phyloP scores from a whole-genome alignment of 805 yeast genomes.

The Teunomyces pallodes region DNA sequence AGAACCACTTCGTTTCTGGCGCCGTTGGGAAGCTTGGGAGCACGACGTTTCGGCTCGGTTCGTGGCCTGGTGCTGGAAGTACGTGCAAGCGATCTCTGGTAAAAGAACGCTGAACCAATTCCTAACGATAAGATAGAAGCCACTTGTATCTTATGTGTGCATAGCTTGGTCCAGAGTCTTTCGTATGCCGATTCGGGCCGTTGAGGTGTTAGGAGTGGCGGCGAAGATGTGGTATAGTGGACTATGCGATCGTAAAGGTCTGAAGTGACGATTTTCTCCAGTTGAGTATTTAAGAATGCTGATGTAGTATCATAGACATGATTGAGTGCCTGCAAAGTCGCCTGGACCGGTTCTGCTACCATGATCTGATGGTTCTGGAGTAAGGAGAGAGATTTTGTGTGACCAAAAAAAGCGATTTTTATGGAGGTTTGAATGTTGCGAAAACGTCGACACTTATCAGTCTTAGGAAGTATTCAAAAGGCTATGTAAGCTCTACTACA shows the following conservation, averaged over 20 bases:
- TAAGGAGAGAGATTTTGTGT: not conserved
- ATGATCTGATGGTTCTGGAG: conserved; percentile 13
- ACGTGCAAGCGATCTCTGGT: not conserved
- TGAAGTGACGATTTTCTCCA: conserved; percentile 19
- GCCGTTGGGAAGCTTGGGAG: conserved; percentile 62
- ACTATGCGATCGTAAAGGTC: conserved; percentile 11
- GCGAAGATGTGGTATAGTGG: conserved; percentile 4
- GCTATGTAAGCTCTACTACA: too few species aligned
- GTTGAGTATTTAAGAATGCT: conserved; percentile 21
- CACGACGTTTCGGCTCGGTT: conserved; percentile 45
- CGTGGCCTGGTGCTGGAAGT: not conserved
- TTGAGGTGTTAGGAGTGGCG: not conserved
- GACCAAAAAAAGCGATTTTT: not conserved
- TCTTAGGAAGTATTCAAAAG: too few species aligned
- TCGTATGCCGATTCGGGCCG: conserved; percentile 3
- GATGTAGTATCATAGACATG: conserved; percentile 18
- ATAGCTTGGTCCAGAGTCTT: not conserved
- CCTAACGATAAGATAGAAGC: conserved; percentile 24
- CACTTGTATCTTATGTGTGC: conserved; percentile 5
- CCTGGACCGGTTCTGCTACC: conserved; percentile 48
- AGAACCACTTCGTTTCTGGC: conserved; percentile 74
- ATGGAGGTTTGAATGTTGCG: too few species aligned
- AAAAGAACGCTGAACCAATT: conserved; percentile 16
- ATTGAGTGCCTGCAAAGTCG: conserved; percentile 30
- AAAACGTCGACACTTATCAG: too few species aligned